phyloP scores from a whole-genome alignment of 805 yeast genomes.

The Saccharomycopsis lassenensis region DNA sequence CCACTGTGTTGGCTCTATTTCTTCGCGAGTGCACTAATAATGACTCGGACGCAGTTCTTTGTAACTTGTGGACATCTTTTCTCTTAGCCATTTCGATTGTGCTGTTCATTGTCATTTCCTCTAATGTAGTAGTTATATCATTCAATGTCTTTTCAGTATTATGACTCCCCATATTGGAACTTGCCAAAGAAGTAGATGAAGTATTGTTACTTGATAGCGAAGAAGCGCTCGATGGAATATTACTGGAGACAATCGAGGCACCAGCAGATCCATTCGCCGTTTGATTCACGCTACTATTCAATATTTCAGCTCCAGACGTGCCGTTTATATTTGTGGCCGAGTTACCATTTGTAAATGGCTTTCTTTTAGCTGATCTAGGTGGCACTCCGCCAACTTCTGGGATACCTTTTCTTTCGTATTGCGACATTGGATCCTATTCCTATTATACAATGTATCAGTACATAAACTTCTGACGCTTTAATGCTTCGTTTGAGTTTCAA shows the following conservation, averaged over 20 bases:
- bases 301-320: no score
- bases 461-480: no score
- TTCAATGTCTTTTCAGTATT: not conserved
- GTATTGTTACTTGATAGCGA: not conserved
- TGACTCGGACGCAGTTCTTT: not conserved
- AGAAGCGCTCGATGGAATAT: not conserved
- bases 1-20: constrained; percentile 12
- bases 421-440: no score
- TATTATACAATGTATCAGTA: no score
- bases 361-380: constrained; percentile 9
- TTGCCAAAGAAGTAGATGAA: not conserved
- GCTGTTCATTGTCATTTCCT: constrained; percentile 1
- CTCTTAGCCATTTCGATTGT: not conserved
- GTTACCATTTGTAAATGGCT: not conserved
- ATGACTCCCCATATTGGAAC: not conserved
- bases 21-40: constrained; percentile 1
- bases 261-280: not conserved
- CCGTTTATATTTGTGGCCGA: no score
- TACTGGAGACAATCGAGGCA: not conserved
- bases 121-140: not conserved
- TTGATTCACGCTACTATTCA: not conserved
- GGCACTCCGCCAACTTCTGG: no score
- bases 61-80: not conserved
- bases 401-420: no score
- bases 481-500: no score